These are phyloP conservation scores for Salvia sclarea DNA, from an alignment of 305 asterid species.

Conservation along the genomic window DNA sequence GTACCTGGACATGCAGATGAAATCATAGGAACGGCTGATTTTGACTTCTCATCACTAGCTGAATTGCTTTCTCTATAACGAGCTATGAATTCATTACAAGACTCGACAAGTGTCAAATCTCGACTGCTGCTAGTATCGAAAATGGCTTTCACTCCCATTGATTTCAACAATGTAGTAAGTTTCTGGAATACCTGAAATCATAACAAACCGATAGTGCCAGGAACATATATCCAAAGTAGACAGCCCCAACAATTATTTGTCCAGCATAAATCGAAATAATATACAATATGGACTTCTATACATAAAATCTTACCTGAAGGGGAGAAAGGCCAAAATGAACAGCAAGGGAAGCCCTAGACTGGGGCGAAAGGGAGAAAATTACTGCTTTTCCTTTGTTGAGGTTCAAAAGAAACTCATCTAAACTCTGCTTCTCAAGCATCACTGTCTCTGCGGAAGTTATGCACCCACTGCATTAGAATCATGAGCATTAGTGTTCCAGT, in stretches of 20 bases:
- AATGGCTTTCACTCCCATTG: constrained; percentile 85
- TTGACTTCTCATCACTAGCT: constrained; percentile 44
- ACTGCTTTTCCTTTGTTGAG: constrained; percentile 67
- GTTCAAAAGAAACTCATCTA: constrained; percentile 77
- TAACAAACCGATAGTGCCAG: constrained; percentile 2
- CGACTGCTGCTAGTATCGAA: constrained; percentile 95
- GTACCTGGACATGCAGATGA: constrained; percentile 98
- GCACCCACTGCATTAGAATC: constrained; percentile 79
- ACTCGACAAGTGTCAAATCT: constrained; percentile 82
- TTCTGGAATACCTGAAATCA: constrained; percentile 65
- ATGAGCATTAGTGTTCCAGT: constrained; percentile 25
- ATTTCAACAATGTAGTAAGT: constrained; percentile 84
- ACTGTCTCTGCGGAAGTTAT: constrained; percentile 97
- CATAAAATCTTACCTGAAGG: constrained; percentile 49
- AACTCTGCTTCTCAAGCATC: constrained; percentile 98
- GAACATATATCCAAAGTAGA: constrained; percentile 7
- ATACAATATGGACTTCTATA: constrained; percentile 6
- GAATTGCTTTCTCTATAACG: constrained; percentile 61
- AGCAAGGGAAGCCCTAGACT: constrained; percentile 93
- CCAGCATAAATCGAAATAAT: constrained; percentile 7
- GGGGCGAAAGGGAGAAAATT: constrained; percentile 86
- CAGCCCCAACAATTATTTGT: constrained; percentile 12
- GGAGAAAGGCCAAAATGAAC: constrained; percentile 78
- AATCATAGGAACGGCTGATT: constrained; percentile 69
- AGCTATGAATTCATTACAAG: constrained; percentile 76